phyloP scores from a whole-genome alignment of 2,329 filamentous ascomycete genomes.

The Didymella keratinophila region DNA sequence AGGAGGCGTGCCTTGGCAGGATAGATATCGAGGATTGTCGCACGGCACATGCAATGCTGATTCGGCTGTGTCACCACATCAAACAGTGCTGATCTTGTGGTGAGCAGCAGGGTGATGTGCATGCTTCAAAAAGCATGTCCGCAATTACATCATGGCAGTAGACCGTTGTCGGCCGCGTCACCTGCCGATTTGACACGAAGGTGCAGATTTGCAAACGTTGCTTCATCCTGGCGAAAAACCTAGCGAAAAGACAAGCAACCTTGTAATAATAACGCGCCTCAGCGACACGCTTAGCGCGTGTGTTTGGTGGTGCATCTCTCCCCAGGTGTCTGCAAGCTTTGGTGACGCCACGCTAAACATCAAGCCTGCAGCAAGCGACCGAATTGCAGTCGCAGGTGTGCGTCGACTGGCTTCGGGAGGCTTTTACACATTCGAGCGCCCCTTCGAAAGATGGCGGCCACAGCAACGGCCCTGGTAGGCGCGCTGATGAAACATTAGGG shows the following conservation, averaged over 20 bases:
- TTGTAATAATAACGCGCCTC: constrained; percentile 3
- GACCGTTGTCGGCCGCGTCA: constrained; percentile 16
- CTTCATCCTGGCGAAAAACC: background rate
- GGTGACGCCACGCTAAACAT: constrained; percentile 13
- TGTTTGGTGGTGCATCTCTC: constrained; percentile 6
- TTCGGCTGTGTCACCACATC: constrained; percentile 13
- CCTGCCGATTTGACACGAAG: constrained; percentile 7
- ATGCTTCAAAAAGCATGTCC: constrained; percentile 3
- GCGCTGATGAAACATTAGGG: constrained; percentile 16
- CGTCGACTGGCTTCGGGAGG: constrained; percentile 15
- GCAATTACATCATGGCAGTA: constrained; percentile 6
- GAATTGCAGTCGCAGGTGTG: constrained; percentile 10
- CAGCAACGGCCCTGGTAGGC: constrained; percentile 18
- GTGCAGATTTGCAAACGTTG: constrained; percentile 6
- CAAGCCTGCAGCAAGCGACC: constrained; percentile 19
- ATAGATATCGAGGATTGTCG: constrained; percentile 1
- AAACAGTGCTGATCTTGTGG: constrained; percentile 7
- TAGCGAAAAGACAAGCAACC: constrained; percentile 3
- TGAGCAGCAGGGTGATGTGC: constrained; percentile 13
- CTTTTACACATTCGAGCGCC: constrained; percentile 14
- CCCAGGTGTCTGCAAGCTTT: constrained; percentile 5
- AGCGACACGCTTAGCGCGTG: background rate
- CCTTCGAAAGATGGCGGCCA: constrained; percentile 18
- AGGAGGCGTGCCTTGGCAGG: constrained; percentile 6
- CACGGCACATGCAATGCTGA: constrained; percentile 6